Conservation (phyloP, 1,284 basidiomycete genomes). For the Crucibulum parvulum region DNA sequence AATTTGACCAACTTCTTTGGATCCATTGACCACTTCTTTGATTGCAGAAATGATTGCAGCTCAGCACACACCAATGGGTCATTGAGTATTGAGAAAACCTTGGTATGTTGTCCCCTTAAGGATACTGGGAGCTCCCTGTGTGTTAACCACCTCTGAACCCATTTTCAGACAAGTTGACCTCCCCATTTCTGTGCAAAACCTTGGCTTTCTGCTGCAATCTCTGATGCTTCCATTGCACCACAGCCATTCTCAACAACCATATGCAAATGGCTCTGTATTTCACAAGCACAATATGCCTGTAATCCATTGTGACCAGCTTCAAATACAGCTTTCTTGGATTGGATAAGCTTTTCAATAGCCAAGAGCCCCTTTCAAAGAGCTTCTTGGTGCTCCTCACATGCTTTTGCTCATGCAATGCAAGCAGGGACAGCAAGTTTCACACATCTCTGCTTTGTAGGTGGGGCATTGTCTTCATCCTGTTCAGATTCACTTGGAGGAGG, state of each 20-base stretch:
- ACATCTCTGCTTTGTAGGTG: constrained; percentile 14
- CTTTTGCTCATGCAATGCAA: background rate
- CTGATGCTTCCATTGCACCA: constrained; percentile 28
- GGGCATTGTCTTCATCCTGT: background rate
- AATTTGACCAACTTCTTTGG: constrained; percentile 36
- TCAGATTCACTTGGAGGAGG: background rate
- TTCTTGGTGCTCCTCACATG: background rate
- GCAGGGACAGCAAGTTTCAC: constrained; percentile 18
- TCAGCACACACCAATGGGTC: constrained; percentile 29
- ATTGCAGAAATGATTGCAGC: constrained; percentile 30
- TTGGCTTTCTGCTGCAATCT: constrained; percentile 31
- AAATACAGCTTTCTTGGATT: constrained; percentile 22
- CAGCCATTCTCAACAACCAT: constrained; percentile 32
- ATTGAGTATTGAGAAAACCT: constrained; percentile 33
- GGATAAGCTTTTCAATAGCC: constrained; percentile 18
- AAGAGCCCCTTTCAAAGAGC: constrained; percentile 6
- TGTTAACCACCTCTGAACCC: constrained; percentile 33
- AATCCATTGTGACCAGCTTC: constrained; percentile 24
- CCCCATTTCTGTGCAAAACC: constrained; percentile 34
- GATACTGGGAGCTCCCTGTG: constrained; percentile 32
- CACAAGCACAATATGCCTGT: constrained; percentile 27
- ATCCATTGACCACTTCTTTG: constrained; percentile 27
- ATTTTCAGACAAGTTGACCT: constrained; percentile 27
- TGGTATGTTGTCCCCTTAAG: constrained; percentile 30
- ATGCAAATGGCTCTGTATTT: constrained; percentile 30